Conservation (phyloP, 148 eudicot genomes). For the Dysphania ambrosioides region DNA sequence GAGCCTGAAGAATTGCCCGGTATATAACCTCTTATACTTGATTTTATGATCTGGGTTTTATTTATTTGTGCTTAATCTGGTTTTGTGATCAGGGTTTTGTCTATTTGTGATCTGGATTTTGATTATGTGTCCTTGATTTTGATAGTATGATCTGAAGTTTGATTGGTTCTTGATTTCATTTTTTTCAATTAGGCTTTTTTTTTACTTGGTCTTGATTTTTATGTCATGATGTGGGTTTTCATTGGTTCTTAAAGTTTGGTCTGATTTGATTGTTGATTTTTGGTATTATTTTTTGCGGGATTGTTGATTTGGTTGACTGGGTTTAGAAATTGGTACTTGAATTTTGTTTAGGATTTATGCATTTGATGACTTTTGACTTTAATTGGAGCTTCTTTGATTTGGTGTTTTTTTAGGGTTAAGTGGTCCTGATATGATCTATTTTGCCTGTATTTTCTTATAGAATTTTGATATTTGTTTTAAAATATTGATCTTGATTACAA, state of each 20-base stretch:
- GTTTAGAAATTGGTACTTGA: too few relatives aligned
- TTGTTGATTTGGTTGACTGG: too few relatives aligned
- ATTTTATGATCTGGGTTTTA: neutral
- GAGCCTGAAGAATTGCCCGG: constrained; percentile 93
- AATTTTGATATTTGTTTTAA: too few relatives aligned
- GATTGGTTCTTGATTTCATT: neutral
- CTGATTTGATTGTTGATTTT: too few relatives aligned
- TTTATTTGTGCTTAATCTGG: neutral
- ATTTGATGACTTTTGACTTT: neutral
- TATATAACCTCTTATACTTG: constrained; percentile 6
- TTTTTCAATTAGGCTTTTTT: neutral
- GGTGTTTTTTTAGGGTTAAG: neutral
- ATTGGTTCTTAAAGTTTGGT: too few relatives aligned
- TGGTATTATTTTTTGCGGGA: too few relatives aligned
- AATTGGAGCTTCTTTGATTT: neutral
- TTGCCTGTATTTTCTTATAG: too few relatives aligned
- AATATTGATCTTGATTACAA: neutral
- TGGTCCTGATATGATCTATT: too few relatives aligned
- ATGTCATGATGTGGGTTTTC: too few relatives aligned
- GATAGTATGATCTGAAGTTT: neutral
- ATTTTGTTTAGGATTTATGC: neutral
- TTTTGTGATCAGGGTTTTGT: neutral
- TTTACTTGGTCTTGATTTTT: neutral
- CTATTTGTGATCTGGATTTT: neutral
- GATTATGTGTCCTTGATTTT: neutral